Evolutionary conservation across 352 stramenopile species (phyloP).

Genomic region (Phytophthora sp.): DNA sequence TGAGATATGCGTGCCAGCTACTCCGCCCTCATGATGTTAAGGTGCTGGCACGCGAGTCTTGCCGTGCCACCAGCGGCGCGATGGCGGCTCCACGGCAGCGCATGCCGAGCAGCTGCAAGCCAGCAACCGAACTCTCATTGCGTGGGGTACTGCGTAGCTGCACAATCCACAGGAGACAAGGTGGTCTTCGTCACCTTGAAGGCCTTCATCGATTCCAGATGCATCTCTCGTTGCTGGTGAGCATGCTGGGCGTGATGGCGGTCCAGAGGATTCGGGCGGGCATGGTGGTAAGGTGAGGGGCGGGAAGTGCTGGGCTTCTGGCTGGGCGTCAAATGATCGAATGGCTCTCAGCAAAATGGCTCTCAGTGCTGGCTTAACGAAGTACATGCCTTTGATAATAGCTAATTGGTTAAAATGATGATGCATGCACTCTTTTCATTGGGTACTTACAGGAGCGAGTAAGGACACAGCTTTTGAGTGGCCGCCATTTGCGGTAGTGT

Average conservation of each 20-base stretch:
- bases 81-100: too few species aligned
- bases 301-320: too few species aligned
- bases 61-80: constrained; percentile 5
- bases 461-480: too few species aligned
- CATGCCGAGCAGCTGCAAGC: background rate
- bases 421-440: too few species aligned
- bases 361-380: too few species aligned
- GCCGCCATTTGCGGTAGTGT: too few species aligned
- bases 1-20: background rate
- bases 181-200: constrained; percentile 6
- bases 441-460: too few species aligned
- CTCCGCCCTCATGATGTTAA: background rate
- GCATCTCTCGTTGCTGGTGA: constrained; percentile 2
- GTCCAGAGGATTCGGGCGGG: background rate
- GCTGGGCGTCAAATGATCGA: too few species aligned
- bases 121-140: constrained; percentile 1
- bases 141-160: too few species aligned
- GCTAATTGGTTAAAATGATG: too few species aligned
- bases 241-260: background rate
- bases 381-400: too few species aligned
- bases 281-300: background rate
- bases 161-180: constrained; percentile 6
- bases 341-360: too few species aligned
- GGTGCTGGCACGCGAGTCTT: background rate
- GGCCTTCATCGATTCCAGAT: constrained; percentile 15